Evolutionary conservation across 192 early-diverging fungal species (phyloP).

Genomic region (Backusella tuberculispora): DNA sequence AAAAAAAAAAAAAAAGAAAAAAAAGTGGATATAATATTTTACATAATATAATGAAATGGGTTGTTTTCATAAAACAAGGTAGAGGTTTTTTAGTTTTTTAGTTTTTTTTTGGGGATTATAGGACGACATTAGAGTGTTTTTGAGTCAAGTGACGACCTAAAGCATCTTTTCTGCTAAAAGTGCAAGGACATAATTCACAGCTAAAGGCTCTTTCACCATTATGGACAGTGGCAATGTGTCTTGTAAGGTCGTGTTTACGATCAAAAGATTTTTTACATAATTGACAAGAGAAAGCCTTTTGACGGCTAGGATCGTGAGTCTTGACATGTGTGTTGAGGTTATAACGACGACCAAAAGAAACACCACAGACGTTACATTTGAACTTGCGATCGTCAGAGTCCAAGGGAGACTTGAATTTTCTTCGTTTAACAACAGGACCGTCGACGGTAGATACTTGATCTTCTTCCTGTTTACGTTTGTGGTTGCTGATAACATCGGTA

Average conservation of each 20-base stretch:
- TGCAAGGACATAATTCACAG: conserved; percentile 56
- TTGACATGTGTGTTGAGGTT: conserved; percentile 81
- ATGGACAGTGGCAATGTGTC: conserved; percentile 71
- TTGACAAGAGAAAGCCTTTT: conserved; percentile 61
- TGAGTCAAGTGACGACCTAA: conserved; percentile 55
- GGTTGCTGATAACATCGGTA: not conserved
- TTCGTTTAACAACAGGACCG: not conserved
- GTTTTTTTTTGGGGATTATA: too few species aligned
- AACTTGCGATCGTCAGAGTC: conserved; percentile 9
- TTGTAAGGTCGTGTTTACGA: conserved; percentile 75
- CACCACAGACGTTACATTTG: conserved; percentile 62
- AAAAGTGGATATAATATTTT: too few species aligned
- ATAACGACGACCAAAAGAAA: conserved; percentile 77
- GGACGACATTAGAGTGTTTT: not conserved
- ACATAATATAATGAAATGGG: too few species aligned
- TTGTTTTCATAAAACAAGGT: too few species aligned
- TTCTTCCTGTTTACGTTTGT: not conserved
- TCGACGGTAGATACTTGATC: not conserved
- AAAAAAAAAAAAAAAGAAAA: too few species aligned
- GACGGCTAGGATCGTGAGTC: conserved; percentile 64
- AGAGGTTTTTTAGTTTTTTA: too few species aligned
- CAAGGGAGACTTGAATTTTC: not conserved
- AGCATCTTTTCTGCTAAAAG: conserved; percentile 71
- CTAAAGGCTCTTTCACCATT: conserved; percentile 62
- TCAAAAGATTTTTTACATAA: conserved; percentile 70